Evolutionary conservation across 163 green algal genomes (phyloP), one percentile per base, ranked within the genome.

Genomic region (Scenedesmus sp.): DNA sequence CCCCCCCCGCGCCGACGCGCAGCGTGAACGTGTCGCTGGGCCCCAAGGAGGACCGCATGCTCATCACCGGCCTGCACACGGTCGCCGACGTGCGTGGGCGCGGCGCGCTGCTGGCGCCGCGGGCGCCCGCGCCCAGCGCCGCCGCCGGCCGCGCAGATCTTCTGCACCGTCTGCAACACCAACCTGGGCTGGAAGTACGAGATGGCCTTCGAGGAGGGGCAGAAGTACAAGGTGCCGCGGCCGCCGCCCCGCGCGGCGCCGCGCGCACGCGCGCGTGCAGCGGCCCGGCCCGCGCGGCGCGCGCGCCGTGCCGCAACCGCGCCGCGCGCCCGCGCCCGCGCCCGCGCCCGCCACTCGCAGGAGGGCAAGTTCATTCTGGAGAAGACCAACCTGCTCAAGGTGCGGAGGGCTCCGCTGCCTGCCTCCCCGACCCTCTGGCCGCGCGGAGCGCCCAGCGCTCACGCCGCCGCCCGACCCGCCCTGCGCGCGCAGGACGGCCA

Each of bases 281-380:
- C 9, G n/a, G n/a, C n/a, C n/a, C n/a, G n/a, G n/a, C n/a, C n/a
- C n/a, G n/a, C n/a, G n/a, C n/a, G n/a, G n/a, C n/a, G n/a, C n/a
- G n/a, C n/a, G n/a, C n/a, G n/a, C n/a, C n/a, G n/a, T n/a, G n/a
- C n/a, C n/a, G n/a, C n/a, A n/a, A n/a, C n/a, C n/a, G n/a, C n/a
- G n/a, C n/a, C n/a, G n/a, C n/a, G n/a, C n/a, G n/a, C n/a, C n/a
- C n/a, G n/a, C n/a, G n/a, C n/a, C n/a, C n/a, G n/a, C n/a, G n/a
- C n/a, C 39, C 39, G 39, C 39, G 39, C 39, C 39, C 39, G 18
- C 39, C 39, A 47, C 39, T 15, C 58, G 45, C 57, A 78, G 57
- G 71, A 80, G 58, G 95, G 95, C 45, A 99, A 98, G 84, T 98
- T 88, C 78, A 99, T 99, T 45, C 66, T 99, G 13, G 96, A 99